These are phyloP conservation scores for Austroboletus novae-zelandiae DNA, from an alignment of 1,284 basidiomycete genomes.

Conservation along the genomic window DNA sequence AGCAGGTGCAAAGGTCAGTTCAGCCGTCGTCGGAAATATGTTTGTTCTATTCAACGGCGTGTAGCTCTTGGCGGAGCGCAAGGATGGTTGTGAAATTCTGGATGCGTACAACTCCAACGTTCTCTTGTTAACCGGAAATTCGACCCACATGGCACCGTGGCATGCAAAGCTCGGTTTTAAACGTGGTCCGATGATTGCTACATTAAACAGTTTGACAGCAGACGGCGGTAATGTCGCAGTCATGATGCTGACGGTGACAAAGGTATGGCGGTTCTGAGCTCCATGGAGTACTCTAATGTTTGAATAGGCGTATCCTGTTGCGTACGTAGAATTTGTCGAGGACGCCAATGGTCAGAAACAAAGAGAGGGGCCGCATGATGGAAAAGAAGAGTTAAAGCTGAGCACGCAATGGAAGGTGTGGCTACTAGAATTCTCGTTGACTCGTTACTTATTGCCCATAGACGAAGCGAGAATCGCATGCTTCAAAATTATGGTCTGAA, in stretches of 20 bases:
- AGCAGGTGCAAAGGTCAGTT: conserved; percentile 73
- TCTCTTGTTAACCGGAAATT: conserved; percentile 79
- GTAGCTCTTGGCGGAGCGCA: conserved; percentile 67
- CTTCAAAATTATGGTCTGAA: conserved; percentile 49
- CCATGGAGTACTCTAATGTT: conserved; percentile 7
- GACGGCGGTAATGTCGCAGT: conserved; percentile 81
- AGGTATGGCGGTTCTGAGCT: conserved; percentile 43
- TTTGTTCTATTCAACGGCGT: conserved; percentile 1
- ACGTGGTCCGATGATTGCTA: conserved; percentile 62
- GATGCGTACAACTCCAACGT: conserved; percentile 73
- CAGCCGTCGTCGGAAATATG: background rate
- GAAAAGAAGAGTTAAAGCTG: conserved; percentile 63
- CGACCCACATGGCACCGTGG: conserved; percentile 84
- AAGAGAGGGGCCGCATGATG: conserved; percentile 61
- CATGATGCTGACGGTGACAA: conserved; percentile 75
- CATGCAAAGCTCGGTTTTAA: conserved; percentile 83
- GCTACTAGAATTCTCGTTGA: conserved; percentile 1
- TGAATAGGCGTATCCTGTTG: conserved; percentile 57
- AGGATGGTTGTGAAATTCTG: conserved; percentile 81
- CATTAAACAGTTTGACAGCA: conserved; percentile 73
- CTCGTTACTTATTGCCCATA: conserved; percentile 27
- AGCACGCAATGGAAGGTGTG: conserved; percentile 73
- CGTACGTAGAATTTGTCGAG: conserved; percentile 58
- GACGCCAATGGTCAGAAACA: conserved; percentile 52
- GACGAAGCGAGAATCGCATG: conserved; percentile 53